phyloP scores from a whole-genome alignment of 768 basidiomycete species.

The Punctularia strigosozonata region DNA sequence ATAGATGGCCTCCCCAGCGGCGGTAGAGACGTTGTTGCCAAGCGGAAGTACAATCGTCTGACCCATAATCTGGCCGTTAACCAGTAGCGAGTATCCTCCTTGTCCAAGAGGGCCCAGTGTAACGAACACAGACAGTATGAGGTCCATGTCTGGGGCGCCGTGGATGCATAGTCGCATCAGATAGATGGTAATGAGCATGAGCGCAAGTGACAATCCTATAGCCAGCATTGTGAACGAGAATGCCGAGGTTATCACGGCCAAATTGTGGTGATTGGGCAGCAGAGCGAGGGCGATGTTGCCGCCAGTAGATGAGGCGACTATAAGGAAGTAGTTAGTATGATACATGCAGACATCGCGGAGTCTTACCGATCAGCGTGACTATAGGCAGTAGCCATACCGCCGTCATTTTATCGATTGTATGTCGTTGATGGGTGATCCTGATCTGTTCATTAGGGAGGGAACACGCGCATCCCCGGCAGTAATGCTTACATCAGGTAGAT shows the following conservation, averaged over 20 bases:
- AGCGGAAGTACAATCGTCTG: constrained; percentile 21
- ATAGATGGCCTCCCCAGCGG: constrained; percentile 30
- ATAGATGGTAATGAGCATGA: constrained; percentile 39
- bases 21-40: constrained; percentile 16
- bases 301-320: constrained; percentile 42
- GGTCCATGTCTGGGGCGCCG: constrained; percentile 26
- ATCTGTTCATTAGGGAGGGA: not conserved
- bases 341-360: too few species aligned
- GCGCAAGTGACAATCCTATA: constrained; percentile 33
- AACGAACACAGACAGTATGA: constrained; percentile 33
- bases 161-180: constrained; percentile 30
- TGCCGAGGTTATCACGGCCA: constrained; percentile 30
- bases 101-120: constrained; percentile 44
- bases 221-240: constrained; percentile 31
- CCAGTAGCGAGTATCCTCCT: constrained; percentile 32
- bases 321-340: too few species aligned
- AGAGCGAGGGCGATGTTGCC: constrained; percentile 31
- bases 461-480: not conserved
- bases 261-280: constrained; percentile 19
- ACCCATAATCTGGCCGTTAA: constrained; percentile 27
- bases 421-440: constrained; percentile 33
- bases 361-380: constrained; percentile 36
- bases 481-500: constrained; percentile 33
- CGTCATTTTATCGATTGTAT: constrained; percentile 27
- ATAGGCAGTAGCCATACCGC: constrained; percentile 40